Evolutionary conservation across 768 basidiomycete genomes (phyloP).

Genomic region (Cubamyces lactineus): DNA sequence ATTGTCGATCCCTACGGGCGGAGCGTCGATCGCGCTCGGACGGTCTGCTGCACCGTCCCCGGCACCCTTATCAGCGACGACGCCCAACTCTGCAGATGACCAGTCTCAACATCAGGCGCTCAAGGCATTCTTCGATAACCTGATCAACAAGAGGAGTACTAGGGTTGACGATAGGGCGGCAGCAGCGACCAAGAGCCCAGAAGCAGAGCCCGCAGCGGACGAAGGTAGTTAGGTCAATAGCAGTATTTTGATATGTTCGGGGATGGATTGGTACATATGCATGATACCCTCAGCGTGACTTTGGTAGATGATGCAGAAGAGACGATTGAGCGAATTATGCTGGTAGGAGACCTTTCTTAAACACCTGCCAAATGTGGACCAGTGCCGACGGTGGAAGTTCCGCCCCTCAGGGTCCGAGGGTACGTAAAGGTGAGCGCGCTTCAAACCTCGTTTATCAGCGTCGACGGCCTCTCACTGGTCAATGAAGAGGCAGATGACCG

Average conservation of each 20-base stretch:
- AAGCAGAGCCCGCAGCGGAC: constrained; percentile 22
- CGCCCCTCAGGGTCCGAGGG: background rate
- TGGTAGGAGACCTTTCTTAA: background rate
- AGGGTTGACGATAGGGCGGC: constrained; percentile 37
- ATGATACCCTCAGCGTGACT: too few species aligned
- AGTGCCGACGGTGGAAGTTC: background rate
- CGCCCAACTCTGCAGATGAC: constrained; percentile 52
- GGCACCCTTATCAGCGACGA: constrained; percentile 28
- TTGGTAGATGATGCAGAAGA: too few species aligned
- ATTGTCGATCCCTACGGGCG: constrained; percentile 28
- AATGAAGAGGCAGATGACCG: background rate
- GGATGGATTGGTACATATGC: background rate
- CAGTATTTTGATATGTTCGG: background rate
- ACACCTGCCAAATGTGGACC: constrained; percentile 6
- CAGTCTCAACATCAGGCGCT: constrained; percentile 82
- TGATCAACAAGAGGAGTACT: constrained; percentile 73
- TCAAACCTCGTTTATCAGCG: constrained; percentile 4
- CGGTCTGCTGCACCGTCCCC: constrained; percentile 36
- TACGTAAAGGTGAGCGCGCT: constrained; percentile 7
- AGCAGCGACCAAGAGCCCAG: constrained; percentile 38
- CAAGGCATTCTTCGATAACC: constrained; percentile 86
- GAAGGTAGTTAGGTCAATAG: constrained; percentile 23
- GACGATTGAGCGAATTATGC: too few species aligned
- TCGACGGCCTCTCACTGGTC: background rate
- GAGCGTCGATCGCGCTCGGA: constrained; percentile 13